Conservation (phyloP, 192 early-diverging fungal species). For the Rhizophagus prolifer region DNA sequence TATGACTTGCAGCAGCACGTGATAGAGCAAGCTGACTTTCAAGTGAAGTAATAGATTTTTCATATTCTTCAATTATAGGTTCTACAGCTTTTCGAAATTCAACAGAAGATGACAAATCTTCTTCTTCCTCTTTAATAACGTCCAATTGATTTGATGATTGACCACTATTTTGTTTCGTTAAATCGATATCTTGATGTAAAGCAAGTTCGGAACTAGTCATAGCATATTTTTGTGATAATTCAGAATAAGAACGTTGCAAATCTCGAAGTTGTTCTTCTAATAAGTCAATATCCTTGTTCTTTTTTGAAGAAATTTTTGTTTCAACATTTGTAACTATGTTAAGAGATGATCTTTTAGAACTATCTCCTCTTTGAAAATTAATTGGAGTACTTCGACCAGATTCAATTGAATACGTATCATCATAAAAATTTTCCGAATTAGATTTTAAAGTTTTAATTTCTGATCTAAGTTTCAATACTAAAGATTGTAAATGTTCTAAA, state of each 20-base stretch:
- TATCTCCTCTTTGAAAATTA: slow-evolving; percentile 34
- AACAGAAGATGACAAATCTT: neutral
- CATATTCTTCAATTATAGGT: slow-evolving; percentile 60
- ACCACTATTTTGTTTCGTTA: neutral
- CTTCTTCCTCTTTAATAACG: neutral
- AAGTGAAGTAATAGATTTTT: slow-evolving; percentile 58
- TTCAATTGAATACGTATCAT: neutral
- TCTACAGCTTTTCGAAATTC: slow-evolving; percentile 52
- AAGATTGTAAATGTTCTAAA: slow-evolving; percentile 62
- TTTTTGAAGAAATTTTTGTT: slow-evolving; percentile 29
- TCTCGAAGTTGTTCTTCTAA: slow-evolving; percentile 50
- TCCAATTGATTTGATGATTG: slow-evolving; percentile 37
- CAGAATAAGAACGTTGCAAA: slow-evolving; percentile 26
- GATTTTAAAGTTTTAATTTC: slow-evolving; percentile 52
- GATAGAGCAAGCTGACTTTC: slow-evolving; percentile 60
- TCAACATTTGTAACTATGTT: slow-evolving; percentile 2
- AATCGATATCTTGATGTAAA: neutral
- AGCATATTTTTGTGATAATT: slow-evolving; percentile 19
- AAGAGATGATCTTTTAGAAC: slow-evolving; percentile 16
- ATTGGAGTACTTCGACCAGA: slow-evolving; percentile 35
- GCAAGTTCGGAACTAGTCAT: slow-evolving; percentile 10
- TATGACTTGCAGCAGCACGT: slow-evolving; percentile 56
- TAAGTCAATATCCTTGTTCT: slow-evolving; percentile 30
- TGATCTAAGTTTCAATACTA: slow-evolving; percentile 61
- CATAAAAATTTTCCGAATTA: neutral